Percentiles rank a stretch among this genome's conserved stretches.
Conservation (phyloP, 2,329 filamentous ascomycete species). For the Karstenula rhodostoma region DNA sequence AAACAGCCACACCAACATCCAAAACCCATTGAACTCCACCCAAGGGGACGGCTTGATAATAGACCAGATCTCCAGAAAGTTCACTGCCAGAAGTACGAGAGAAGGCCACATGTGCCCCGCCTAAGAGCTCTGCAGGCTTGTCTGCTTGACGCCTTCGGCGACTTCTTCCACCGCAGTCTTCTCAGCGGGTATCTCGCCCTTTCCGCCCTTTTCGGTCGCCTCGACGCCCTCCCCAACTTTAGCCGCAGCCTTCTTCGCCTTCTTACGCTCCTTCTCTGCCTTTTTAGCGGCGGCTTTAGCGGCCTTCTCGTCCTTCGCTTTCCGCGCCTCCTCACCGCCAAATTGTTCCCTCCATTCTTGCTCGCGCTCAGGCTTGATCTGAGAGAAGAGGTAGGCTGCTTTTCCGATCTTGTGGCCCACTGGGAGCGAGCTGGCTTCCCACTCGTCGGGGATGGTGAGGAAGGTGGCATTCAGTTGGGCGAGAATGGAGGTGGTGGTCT, state of each 20-base stretch:
- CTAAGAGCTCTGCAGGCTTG: constrained; percentile 53
- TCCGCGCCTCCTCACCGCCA: constrained; percentile 70
- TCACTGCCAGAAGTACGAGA: neutral
- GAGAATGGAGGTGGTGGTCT: constrained; percentile 71
- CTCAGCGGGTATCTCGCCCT: constrained; percentile 42
- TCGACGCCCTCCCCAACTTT: constrained; percentile 78
- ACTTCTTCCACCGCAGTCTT: constrained; percentile 56
- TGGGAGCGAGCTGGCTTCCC: constrained; percentile 50
- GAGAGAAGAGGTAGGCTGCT: constrained; percentile 81
- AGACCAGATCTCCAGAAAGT: neutral
- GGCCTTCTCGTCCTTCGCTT: constrained; percentile 75
- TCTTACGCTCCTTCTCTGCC: constrained; percentile 69
- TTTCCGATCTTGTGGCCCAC: constrained; percentile 83
- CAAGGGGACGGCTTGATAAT: neutral
- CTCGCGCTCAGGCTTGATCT: constrained; percentile 82
- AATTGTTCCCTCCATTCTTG: constrained; percentile 83
- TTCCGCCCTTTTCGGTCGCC: constrained; percentile 76
- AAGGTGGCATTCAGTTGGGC: constrained; percentile 71
- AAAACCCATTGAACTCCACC: neutral
- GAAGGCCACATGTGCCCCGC: neutral
- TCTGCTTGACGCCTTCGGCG: constrained; percentile 55
- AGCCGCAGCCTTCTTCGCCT: constrained; percentile 64
- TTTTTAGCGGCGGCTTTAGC: constrained; percentile 64
- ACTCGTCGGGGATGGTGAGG: constrained; percentile 65
- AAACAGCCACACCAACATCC: neutral